Percentiles rank a stretch among this genome's conserved stretches.
These are phyloP conservation scores for Phytophthora citrophthora DNA, from an alignment of 352 stramenopile species.

Conservation along the genomic window DNA sequence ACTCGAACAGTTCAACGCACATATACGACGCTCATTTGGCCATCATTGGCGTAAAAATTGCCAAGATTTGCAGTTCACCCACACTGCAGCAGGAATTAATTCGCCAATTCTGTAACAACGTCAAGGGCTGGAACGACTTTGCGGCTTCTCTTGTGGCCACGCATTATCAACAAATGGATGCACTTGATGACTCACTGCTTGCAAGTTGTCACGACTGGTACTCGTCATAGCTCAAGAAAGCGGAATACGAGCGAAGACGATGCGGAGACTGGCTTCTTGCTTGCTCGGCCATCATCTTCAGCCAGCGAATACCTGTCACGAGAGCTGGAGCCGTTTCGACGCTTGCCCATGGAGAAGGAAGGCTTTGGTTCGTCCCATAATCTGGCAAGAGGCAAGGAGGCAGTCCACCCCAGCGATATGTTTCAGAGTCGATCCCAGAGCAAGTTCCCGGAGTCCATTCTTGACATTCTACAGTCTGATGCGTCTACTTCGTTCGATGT, in stretches of 20 bases:
- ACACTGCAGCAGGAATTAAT: conserved; percentile 81
- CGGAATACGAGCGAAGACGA: conserved; percentile 44
- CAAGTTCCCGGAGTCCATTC: conserved; percentile 74
- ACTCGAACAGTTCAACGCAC: conserved; percentile 53
- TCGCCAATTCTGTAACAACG: conserved; percentile 71
- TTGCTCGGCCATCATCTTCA: conserved; percentile 63
- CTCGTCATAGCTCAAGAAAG: conserved; percentile 19
- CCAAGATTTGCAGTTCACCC: conserved; percentile 79
- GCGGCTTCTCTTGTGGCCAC: conserved; percentile 67
- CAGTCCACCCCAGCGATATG: conserved; percentile 73
- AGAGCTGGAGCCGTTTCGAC: conserved; percentile 70
- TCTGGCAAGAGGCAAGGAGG: conserved; percentile 56
- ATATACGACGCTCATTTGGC: conserved; percentile 75
- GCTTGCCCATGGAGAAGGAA: conserved; percentile 75
- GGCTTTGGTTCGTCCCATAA: conserved; percentile 72
- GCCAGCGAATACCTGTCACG: conserved; percentile 69
- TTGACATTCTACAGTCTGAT: conserved; percentile 70
- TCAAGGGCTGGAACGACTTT: conserved; percentile 72
- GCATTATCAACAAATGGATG: conserved; percentile 82
- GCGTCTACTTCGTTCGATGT: conserved; percentile 62
- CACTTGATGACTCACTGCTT: conserved; percentile 60
- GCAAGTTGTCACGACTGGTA: conserved; percentile 25
- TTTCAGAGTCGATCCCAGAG: conserved; percentile 74
- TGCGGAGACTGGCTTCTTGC: conserved; percentile 57
- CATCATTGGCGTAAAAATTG: conserved; percentile 82